Evolutionary conservation across 495 filamentous ascomycete species (phyloP), one percentile per base, ranked within the genome.

Genomic region (Aspergillus ellipticus): DNA sequence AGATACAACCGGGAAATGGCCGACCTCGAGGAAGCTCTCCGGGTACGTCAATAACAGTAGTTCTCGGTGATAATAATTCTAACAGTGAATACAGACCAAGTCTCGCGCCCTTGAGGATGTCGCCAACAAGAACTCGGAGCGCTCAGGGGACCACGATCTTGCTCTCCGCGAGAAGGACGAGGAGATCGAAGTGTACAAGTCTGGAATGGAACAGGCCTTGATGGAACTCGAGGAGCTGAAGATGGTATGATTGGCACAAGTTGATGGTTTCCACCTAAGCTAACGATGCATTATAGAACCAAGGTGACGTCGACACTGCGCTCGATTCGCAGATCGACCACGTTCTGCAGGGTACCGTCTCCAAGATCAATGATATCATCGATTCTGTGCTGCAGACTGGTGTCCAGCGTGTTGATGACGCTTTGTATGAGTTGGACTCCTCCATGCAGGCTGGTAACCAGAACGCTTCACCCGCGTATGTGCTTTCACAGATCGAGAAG

Each of bases 371-470:
- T 78, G 92, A 96, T 51, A 96, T 97, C 57, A 96, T 98, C 63
- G 94, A 98, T 73, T 95, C 94, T 3, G 94, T 98, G 31, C 79
- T 98, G 33, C 91, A 96, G 72, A 85, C 90, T 49, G 95, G 91
- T 66, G 91, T 97, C 51, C 87, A 92, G 70, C 88, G 94, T 37
- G 92, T 98, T 42, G 94, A 98, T 64, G 94, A 98, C 71, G 91
- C 94, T 49, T 74, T 98, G 21, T 98, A 98, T 71, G 94, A 98
- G 70, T 79, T 98, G 22, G 94, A 98, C 68, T 97, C 94, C 4
- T 85, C 88, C 50, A 97, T 96, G 91, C 93, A 97, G 69, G 94
- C 94, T 42, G 94, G 94, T 64, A 98, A 98, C 74, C 93, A 97
- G 75, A 97, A 92, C 62, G 94, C 94, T 2, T 95, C 92, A 22